Evolutionary conservation across 1,284 basidiomycete genomes (phyloP).

Genomic region (Bondarzewia mesenterica): DNA sequence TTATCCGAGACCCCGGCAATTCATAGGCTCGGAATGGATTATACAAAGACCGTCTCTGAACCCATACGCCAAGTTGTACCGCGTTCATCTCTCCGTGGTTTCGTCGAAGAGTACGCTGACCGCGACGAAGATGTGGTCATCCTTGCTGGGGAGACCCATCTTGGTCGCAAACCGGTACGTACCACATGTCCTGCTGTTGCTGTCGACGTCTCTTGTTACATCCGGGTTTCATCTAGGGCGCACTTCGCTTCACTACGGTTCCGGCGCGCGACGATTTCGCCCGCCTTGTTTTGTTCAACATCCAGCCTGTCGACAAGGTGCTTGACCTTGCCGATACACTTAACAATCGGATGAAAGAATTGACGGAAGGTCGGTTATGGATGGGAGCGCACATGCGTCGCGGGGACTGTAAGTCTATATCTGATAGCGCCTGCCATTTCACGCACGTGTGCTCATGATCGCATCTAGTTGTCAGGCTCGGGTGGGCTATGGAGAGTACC

Average conservation of each 20-base stretch:
- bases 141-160: constrained; percentile 33
- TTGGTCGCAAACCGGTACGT: constrained; percentile 32
- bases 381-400: constrained; percentile 40
- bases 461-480: constrained; percentile 17
- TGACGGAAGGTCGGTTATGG: constrained; percentile 32
- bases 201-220: not conserved
- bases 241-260: constrained; percentile 27
- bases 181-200: not conserved
- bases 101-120: constrained; percentile 30
- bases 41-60: constrained; percentile 29
- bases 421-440: not conserved
- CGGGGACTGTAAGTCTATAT: constrained; percentile 30
- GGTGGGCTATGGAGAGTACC: constrained; percentile 29
- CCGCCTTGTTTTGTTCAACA: constrained; percentile 26
- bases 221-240: constrained; percentile 20
- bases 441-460: not conserved
- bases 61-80: constrained; percentile 28
- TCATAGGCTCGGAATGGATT: constrained; percentile 28
- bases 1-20: no score
- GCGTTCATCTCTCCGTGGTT: constrained; percentile 24
- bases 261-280: constrained; percentile 23
- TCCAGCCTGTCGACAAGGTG: constrained; percentile 25
- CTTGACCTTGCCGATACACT: constrained; percentile 25
- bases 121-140: constrained; percentile 28
- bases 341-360: constrained; percentile 25